Conservation (phyloP, 2,329 filamentous ascomycete genomes). For the Ceratocystis ficicola region DNA sequence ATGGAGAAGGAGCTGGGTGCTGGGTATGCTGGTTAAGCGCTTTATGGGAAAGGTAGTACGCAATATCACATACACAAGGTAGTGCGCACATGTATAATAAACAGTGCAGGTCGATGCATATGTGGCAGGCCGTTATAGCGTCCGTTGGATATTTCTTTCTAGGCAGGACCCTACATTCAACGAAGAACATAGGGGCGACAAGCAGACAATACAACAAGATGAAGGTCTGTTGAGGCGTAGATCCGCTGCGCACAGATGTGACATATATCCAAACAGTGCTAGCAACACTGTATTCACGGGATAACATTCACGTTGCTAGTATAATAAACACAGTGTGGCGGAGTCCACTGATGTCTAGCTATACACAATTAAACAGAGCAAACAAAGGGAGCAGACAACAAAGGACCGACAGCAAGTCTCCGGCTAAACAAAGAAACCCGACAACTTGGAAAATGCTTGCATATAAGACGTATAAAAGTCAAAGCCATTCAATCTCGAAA, state of each 20-base stretch:
- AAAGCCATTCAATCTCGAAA: slow-evolving; percentile 2
- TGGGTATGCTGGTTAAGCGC: too few species aligned
- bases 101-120: too few species aligned
- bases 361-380: neutral
- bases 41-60: too few species aligned
- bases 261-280: neutral
- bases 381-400: neutral
- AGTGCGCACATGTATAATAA: too few species aligned
- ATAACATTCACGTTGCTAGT: too few species aligned
- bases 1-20: too few species aligned
- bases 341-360: neutral
- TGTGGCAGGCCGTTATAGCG: too few species aligned
- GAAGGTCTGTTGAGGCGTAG: neutral
- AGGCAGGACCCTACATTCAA: too few species aligned
- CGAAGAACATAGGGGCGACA: neutral
- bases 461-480: neutral
- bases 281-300: neutral
- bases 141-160: too few species aligned
- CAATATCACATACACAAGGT: too few species aligned
- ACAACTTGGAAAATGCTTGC: slow-evolving; percentile 3
- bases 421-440: neutral
- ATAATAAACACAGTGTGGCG: neutral
- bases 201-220: neutral
- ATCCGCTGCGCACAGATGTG: neutral
- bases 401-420: neutral